phyloP scores from a whole-genome alignment of 1,284 basidiomycete species.

The Ustilago tritici region DNA sequence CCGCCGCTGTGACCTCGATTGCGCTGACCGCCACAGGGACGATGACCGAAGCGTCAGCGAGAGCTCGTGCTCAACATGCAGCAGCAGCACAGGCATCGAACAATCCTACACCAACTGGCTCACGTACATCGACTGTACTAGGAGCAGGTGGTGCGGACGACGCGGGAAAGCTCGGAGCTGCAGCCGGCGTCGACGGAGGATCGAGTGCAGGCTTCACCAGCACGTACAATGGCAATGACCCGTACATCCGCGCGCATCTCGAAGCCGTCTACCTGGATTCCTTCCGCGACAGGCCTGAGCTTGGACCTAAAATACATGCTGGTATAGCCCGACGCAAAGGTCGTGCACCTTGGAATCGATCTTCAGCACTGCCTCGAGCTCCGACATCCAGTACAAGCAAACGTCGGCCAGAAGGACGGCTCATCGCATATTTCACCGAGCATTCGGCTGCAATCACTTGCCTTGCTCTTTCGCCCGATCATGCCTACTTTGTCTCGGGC shows the following conservation, averaged over 20 bases:
- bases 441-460: slow-evolving; percentile 75
- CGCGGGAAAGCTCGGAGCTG: slow-evolving; percentile 15
- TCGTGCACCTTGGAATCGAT: slow-evolving; percentile 16
- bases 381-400: slow-evolving; percentile 51
- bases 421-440: slow-evolving; percentile 71
- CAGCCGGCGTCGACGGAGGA: slow-evolving; percentile 14
- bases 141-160: slow-evolving; percentile 21
- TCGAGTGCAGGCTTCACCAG: slow-evolving; percentile 38
- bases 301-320: slow-evolving; percentile 40
- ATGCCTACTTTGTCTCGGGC: slow-evolving; percentile 89
- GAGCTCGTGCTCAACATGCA: slow-evolving; percentile 37
- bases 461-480: slow-evolving; percentile 89
- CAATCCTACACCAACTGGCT: slow-evolving; percentile 45
- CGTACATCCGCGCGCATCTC: slow-evolving; percentile 66
- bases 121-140: slow-evolving; percentile 39
- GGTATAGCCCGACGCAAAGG: slow-evolving; percentile 31
- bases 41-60: slow-evolving; percentile 52
- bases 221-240: slow-evolving; percentile 67
- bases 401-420: slow-evolving; percentile 60
- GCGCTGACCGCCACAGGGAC: slow-evolving; percentile 51
- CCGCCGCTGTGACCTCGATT: slow-evolving; percentile 48
- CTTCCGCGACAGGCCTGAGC: slow-evolving; percentile 54
- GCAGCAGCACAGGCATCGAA: slow-evolving; percentile 28
- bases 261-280: slow-evolving; percentile 56
- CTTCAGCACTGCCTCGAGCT: slow-evolving; percentile 24